Conservation (phyloP, 208 protist species). For the Crithidia expoeki region DNA sequence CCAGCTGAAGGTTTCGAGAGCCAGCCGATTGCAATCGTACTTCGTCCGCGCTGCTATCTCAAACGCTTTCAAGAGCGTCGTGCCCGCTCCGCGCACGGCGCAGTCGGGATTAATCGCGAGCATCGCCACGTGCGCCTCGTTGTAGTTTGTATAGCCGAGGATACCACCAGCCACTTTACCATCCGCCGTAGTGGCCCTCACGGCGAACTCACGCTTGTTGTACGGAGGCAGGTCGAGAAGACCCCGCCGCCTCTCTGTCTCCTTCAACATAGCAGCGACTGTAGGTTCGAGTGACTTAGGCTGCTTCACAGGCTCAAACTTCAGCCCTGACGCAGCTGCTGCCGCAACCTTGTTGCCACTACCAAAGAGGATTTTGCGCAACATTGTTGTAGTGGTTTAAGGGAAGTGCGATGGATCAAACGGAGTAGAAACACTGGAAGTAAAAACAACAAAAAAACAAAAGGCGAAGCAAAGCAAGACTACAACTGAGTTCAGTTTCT, state of each 20-base stretch:
- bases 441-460: no score
- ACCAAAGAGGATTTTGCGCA: constrained; percentile 9
- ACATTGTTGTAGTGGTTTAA: background rate
- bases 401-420: no score
- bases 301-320: constrained; percentile 5
- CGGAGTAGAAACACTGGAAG: no score
- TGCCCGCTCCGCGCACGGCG: constrained; percentile 25
- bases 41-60: constrained; percentile 24
- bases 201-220: constrained; percentile 17
- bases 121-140: constrained; percentile 32
- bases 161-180: constrained; percentile 19
- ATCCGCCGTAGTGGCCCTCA: constrained; percentile 20
- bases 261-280: background rate
- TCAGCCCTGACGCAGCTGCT: constrained; percentile 1
- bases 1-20: constrained; percentile 52
- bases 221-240: constrained; percentile 22
- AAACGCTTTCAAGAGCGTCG: constrained; percentile 18
- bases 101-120: constrained; percentile 26
- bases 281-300: constrained; percentile 7
- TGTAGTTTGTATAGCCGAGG: constrained; percentile 33
- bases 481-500: no score
- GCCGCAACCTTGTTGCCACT: background rate
- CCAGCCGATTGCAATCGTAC: constrained; percentile 31
- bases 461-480: no score
- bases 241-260: constrained; percentile 23